Percentiles rank a stretch among this genome's conserved stretches.
These are phyloP conservation scores for Geoglossum cookeanum DNA, from an alignment of 2,329 filamentous ascomycete genomes.

Conservation along the genomic window DNA sequence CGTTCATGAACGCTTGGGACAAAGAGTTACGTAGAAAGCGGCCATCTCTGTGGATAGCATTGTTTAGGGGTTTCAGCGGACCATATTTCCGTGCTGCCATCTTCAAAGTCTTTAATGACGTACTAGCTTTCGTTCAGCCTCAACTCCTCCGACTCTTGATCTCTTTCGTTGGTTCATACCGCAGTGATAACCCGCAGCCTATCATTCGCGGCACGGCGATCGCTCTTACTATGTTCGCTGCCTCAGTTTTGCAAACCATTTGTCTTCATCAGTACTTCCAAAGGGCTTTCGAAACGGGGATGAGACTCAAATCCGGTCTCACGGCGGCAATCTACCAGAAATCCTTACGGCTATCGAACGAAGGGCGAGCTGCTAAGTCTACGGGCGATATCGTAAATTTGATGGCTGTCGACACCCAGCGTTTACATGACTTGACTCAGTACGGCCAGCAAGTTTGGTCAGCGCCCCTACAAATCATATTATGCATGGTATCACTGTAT, in stretches of 20 bases:
- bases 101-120: conserved; percentile 79
- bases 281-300: conserved; percentile 80
- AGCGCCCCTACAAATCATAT: conserved; percentile 83
- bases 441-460: conserved; percentile 94
- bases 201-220: conserved; percentile 71
- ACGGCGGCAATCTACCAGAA: conserved; percentile 88
- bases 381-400: conserved; percentile 98
- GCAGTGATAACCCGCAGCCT: conserved; percentile 45
- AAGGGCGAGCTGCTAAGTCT: conserved; percentile 71
- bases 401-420: conserved; percentile 96
- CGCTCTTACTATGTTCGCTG: conserved; percentile 76
- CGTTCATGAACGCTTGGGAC: conserved; percentile 59
- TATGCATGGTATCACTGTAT: conserved; percentile 93
- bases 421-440: conserved; percentile 83
- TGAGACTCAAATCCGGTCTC: conserved; percentile 85
- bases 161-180: conserved; percentile 63
- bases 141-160: conserved; percentile 77
- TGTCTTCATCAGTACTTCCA: conserved; percentile 98
- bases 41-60: conserved; percentile 71
- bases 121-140: conserved; percentile 74
- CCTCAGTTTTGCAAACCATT: conserved; percentile 69
- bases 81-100: conserved; percentile 66
- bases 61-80: conserved; percentile 68
- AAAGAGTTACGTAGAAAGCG: conserved; percentile 50
- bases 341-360: conserved; percentile 75